Percentiles rank a stretch among this genome's conserved stretches.
Conservation (phyloP, 2,329 filamentous ascomycete genomes). For the Fusarium nelsonii region DNA sequence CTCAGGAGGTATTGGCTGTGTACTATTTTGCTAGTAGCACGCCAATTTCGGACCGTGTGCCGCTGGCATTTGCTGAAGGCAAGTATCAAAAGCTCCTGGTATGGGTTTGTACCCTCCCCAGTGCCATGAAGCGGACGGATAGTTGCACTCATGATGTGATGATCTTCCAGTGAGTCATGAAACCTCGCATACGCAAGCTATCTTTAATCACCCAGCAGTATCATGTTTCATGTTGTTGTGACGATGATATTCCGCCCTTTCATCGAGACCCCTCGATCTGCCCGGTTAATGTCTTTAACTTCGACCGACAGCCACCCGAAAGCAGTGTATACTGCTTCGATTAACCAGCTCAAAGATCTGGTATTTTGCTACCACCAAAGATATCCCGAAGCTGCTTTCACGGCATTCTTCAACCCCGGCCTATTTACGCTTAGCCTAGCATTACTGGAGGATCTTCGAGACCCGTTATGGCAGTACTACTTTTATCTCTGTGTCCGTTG, state of each 20-base stretch:
- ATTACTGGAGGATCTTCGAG: neutral
- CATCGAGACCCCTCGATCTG: rapidly evolving
- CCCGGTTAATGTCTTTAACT: neutral
- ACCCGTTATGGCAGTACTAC: neutral
- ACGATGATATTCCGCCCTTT: neutral
- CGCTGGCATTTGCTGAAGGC: neutral
- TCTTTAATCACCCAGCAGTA: neutral
- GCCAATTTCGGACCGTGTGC: neutral
- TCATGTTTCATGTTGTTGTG: neutral
- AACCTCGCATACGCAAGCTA: neutral
- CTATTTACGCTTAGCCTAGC: neutral
- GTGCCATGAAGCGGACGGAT: neutral
- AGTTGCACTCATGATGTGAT: neutral
- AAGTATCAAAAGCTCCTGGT: neutral
- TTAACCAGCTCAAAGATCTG: neutral
- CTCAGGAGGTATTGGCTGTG: neutral
- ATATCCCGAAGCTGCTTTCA: neutral
- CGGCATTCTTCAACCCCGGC: neutral
- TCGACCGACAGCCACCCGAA: neutral
- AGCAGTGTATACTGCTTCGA: neutral
- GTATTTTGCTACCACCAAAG: neutral
- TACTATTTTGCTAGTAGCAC: neutral
- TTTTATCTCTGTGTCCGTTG: neutral
- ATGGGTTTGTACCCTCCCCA: neutral
- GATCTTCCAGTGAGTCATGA: neutral